phyloP scores from a whole-genome alignment of 202 grass and related monocot species.

The Setaria italica region DNA sequence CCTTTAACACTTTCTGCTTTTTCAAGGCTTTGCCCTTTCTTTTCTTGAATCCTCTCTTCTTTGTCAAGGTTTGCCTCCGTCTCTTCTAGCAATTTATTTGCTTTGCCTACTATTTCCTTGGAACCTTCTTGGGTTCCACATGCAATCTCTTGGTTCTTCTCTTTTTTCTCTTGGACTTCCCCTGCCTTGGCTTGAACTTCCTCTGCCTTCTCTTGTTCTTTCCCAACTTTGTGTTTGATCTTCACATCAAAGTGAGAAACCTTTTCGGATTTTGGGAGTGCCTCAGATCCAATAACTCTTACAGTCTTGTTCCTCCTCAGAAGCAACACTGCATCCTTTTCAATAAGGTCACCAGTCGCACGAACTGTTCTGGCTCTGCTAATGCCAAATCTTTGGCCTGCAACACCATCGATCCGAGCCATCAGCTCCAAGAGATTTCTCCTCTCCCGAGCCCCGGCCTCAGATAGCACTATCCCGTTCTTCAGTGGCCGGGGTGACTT shows the following conservation, averaged over 20 bases:
- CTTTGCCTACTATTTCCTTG: background rate
- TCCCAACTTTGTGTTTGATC: conserved; percentile 30
- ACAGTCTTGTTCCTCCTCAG: conserved; percentile 63
- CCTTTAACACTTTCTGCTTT: conserved; percentile 27
- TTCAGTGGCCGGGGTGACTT: conserved; percentile 59
- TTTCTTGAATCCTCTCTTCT: conserved; percentile 34
- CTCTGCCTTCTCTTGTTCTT: conserved; percentile 36
- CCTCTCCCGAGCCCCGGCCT: conserved; percentile 53
- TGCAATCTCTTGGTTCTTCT: conserved; percentile 30
- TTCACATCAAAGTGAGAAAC: conserved; percentile 44
- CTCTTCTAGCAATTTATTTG: conserved; percentile 16
- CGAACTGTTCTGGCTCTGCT: conserved; percentile 55
- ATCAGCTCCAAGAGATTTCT: conserved; percentile 93
- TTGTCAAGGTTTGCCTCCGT: background rate
- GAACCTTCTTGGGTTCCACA: conserved; percentile 3
- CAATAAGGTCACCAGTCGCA: conserved; percentile 44
- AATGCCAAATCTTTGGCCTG: conserved; percentile 50
- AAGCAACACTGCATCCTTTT: conserved; percentile 53
- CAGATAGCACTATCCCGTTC: conserved; percentile 63
- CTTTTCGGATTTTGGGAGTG: conserved; percentile 41
- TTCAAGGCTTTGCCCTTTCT: conserved; percentile 10
- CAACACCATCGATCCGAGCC: conserved; percentile 66
- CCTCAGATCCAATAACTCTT: conserved; percentile 45
- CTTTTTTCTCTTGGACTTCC: conserved; percentile 5
- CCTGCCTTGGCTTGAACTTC: conserved; percentile 4